These are phyloP conservation scores for Cornus suecica DNA, from an alignment of 148 eudicot genomes.

Conservation along the genomic window DNA sequence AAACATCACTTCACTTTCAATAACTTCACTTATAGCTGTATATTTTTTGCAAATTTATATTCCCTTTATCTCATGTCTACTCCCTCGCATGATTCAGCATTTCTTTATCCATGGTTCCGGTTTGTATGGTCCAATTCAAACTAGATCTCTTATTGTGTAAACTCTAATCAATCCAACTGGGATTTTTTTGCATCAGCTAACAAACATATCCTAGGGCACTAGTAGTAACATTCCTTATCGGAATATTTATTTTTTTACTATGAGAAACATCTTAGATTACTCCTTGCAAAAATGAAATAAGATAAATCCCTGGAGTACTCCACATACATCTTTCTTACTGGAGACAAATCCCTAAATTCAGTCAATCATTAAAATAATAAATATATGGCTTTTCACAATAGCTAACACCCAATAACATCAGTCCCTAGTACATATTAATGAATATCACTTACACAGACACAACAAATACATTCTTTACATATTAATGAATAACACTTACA, in stretches of 20 bases:
- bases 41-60: no score
- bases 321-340: background rate
- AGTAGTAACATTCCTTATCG: no score
- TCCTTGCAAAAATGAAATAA: background rate
- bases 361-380: background rate
- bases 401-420: background rate
- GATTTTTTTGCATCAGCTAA: no score
- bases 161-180: no score
- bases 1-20: background rate
- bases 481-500: background rate
- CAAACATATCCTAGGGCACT: no score
- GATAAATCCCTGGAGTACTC: background rate
- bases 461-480: no score
- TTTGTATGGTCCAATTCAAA: background rate
- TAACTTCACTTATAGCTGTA: no score
- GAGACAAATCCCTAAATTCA: conserved; percentile 4
- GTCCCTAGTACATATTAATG: background rate
- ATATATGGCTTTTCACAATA: background rate
- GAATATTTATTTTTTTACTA: no score
- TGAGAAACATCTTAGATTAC: background rate
- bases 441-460: no score
- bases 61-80: no score
- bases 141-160: no score
- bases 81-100: no score
- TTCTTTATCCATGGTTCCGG: background rate